Conservation (phyloP, 495 filamentous ascomycete species). For the Patellaria atrata region DNA sequence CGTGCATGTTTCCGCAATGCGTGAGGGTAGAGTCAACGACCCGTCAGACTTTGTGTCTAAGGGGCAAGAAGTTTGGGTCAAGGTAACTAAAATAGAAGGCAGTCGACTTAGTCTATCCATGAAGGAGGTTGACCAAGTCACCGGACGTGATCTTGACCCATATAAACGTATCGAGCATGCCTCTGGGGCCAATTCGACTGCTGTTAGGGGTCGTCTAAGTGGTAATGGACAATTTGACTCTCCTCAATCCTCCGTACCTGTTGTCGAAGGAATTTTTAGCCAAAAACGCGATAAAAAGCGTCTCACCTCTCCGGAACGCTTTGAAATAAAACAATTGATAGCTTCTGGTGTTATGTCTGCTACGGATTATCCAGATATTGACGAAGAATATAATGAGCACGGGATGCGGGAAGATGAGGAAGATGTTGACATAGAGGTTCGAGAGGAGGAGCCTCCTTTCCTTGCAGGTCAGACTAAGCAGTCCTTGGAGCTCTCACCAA, state of each 20-base stretch:
- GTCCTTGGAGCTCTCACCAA: slow-evolving; percentile 84
- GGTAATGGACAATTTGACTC: slow-evolving; percentile 42
- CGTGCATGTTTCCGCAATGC: slow-evolving; percentile 92
- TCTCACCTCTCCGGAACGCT: slow-evolving; percentile 88
- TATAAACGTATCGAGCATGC: slow-evolving; percentile 67
- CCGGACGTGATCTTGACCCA: slow-evolving; percentile 71
- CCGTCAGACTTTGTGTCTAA: slow-evolving; percentile 72
- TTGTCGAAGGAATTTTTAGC: slow-evolving; percentile 47
- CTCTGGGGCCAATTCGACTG: slow-evolving; percentile 85
- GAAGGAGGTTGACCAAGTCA: slow-evolving; percentile 92
- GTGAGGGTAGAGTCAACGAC: slow-evolving; percentile 79
- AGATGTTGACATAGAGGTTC: slow-evolving; percentile 92
- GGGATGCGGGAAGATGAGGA: slow-evolving; percentile 89
- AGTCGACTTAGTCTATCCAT: slow-evolving; percentile 75
- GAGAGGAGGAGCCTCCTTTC: slow-evolving; percentile 94
- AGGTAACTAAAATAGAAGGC: slow-evolving; percentile 76
- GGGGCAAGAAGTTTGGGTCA: slow-evolving; percentile 81
- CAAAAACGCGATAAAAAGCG: slow-evolving; percentile 58
- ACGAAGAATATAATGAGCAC: slow-evolving; percentile 85
- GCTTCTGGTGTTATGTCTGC: slow-evolving; percentile 85
- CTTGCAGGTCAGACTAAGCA: slow-evolving; percentile 92
- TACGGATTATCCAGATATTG: slow-evolving; percentile 82
- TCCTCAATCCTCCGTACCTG: slow-evolving; percentile 42
- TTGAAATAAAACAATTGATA: slow-evolving; percentile 95
- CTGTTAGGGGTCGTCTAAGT: slow-evolving; percentile 41